Base-by-base conservation (phyloP, 208 protist species). In the Leishmania guyanensis region DNA sequence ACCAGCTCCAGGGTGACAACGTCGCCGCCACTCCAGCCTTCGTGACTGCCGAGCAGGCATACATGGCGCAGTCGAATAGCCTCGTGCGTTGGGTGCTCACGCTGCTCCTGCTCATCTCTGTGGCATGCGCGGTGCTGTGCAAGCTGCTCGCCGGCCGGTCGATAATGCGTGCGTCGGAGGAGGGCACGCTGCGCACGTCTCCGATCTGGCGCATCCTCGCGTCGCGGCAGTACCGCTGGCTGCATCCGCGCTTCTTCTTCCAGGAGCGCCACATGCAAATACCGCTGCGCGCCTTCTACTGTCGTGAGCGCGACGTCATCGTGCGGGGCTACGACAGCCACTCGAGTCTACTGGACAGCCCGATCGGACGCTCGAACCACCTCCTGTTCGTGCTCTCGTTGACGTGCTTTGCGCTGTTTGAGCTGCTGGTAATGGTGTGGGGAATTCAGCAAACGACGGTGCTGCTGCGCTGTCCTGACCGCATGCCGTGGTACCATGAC, bases 241-340 rank as follows among this genome's bases (percentile, higher is more conserved):
- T 94, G 53, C 92, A 97, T 82, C 91, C 91, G 2, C 91, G 93
- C 62, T 84, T 91, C 56, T 83, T 90, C 70, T 86, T 88, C 39
- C 65, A 82, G 72, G 88, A 94, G 77, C 86, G 86, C 0, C 92
- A 97, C 79, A 78, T 85, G 56, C 80, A 92, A 66, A 62, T 95
- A 26, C 93, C 93, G 20, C 78, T 94, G 78, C 91, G 93, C 60
- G 83, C 88, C 16, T 97, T 97, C 79, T 94, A 97, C 81, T 97
- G 92, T 83, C 86, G 78, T 60, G 90, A 97, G 82, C 79, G 83
- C 16, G 93, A 97, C 77, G 85, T 89, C 17, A 48, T 94, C 33
- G 82, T 97, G 80, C 82, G 82, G 10, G 78, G 90, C 66, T 97
- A 93, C 84, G 93, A 97, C 82, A 81, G 91, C 76, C 94, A 94